Conservation (phyloP, 2,329 filamentous ascomycete species). For the Dothiorella sarmentorum region DNA sequence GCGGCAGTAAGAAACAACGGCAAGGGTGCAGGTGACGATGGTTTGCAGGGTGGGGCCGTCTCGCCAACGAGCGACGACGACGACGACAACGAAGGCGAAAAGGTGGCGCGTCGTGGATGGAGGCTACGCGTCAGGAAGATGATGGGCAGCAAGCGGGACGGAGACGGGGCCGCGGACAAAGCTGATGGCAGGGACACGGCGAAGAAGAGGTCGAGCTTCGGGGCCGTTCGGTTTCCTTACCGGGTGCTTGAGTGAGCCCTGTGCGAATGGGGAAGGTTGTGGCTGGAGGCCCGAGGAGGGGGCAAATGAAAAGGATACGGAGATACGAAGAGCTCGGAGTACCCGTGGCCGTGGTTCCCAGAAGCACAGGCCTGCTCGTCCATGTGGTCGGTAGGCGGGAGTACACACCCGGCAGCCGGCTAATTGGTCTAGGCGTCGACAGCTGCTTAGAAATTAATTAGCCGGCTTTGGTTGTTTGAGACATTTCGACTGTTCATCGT, state of each 20-base stretch:
- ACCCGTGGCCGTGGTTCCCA: background rate
- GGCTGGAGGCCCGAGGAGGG: background rate
- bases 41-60: background rate
- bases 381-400: background rate
- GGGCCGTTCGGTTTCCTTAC: background rate
- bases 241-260: background rate
- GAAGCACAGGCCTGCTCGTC: constrained; percentile 1
- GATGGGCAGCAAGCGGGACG: background rate
- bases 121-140: constrained; percentile 1
- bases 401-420: too few species aligned
- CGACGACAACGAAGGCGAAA: background rate
- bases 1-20: background rate
- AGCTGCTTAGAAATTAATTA: too few species aligned
- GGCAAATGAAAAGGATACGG: background rate
- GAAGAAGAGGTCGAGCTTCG: background rate
- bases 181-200: background rate
- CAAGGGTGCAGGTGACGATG: background rate
- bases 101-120: background rate
- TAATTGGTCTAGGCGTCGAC: too few species aligned
- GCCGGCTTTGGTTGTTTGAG: too few species aligned
- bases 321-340: background rate
- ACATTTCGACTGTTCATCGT: too few species aligned
- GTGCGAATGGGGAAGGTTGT: constrained; percentile 3
- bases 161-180: background rate
- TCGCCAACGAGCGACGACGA: background rate